A percentile compares a stretch with the other conserved stretches of the same genome.
Evolutionary conservation across 495 filamentous ascomycete species (phyloP).

Genomic region (Halenospora varia): DNA sequence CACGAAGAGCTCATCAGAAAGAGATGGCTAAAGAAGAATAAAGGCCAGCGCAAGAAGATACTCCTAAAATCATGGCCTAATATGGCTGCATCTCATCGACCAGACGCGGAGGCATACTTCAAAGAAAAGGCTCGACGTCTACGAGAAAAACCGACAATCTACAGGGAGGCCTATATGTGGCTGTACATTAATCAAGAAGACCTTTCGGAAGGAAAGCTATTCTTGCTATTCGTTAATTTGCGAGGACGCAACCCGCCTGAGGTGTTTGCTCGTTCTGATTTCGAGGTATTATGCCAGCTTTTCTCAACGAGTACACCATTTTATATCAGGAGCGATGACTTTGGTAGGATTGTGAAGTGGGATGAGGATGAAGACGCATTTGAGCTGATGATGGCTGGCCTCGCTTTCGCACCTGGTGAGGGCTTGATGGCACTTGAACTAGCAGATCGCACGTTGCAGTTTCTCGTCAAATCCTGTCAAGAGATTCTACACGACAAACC

Average conservation of each 20-base stretch:
- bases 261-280: not conserved
- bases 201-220: not conserved
- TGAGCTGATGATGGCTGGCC: not conserved
- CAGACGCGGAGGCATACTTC: slow-evolving; percentile 31
- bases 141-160: not conserved
- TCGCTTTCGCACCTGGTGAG: slow-evolving; percentile 29
- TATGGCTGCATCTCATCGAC: slow-evolving; percentile 42
- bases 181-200: not conserved
- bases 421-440: slow-evolving; percentile 43
- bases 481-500: slow-evolving; percentile 39
- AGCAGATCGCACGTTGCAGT: slow-evolving; percentile 37
- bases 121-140: not conserved
- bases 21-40: slow-evolving; percentile 46
- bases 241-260: not conserved
- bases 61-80: slow-evolving; percentile 41
- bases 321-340: not conserved
- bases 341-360: not conserved
- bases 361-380: not conserved
- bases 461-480: slow-evolving; percentile 37
- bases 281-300: not conserved
- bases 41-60: slow-evolving; percentile 34
- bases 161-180: not conserved
- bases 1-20: slow-evolving; percentile 43
- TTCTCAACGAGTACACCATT: not conserved
- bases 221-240: not conserved